These are phyloP conservation scores for Populus ilicifolia DNA, from an alignment of 345 rosid genomes.

Conservation along the genomic window DNA sequence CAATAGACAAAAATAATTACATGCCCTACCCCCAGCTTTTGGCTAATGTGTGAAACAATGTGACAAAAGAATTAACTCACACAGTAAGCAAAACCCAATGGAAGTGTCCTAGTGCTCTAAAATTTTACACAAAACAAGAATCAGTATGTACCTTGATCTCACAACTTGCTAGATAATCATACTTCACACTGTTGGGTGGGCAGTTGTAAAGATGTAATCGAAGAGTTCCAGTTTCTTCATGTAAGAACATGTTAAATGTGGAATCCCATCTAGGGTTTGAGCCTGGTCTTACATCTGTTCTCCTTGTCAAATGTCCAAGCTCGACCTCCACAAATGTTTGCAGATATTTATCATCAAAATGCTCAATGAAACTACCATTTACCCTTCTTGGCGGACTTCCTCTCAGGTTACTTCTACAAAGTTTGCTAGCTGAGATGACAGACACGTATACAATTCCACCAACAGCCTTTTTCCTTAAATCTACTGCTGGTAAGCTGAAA, in stretches of 20 bases:
- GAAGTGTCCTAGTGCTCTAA: neutral
- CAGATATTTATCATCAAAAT: slow-evolving; percentile 47
- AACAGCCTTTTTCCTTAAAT: slow-evolving; percentile 78
- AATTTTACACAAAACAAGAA: neutral
- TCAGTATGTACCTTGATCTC: slow-evolving; percentile 75
- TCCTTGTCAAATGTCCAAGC: slow-evolving; percentile 73
- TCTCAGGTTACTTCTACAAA: slow-evolving; percentile 45
- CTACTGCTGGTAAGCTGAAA: slow-evolving; percentile 62
- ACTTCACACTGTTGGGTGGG: slow-evolving; percentile 58
- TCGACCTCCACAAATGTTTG: slow-evolving; percentile 91
- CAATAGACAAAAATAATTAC: neutral
- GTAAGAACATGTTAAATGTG: slow-evolving; percentile 87
- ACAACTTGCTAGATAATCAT: slow-evolving; percentile 71
- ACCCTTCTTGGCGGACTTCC: slow-evolving; percentile 64
- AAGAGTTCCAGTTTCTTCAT: slow-evolving; percentile 64
- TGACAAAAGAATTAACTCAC: neutral
- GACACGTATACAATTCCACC: slow-evolving; percentile 76
- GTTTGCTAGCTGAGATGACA: slow-evolving; percentile 66
- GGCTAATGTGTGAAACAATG: neutral
- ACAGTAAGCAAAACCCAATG: neutral
- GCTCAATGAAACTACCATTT: slow-evolving; percentile 35
- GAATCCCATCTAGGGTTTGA: slow-evolving; percentile 75
- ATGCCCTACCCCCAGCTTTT: neutral
- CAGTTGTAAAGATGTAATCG: slow-evolving; percentile 67
- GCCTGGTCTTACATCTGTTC: slow-evolving; percentile 59